These are phyloP conservation scores for Fraxinus pennsylvanica DNA, from an alignment of 257 asterid species.

Conservation along the genomic window DNA sequence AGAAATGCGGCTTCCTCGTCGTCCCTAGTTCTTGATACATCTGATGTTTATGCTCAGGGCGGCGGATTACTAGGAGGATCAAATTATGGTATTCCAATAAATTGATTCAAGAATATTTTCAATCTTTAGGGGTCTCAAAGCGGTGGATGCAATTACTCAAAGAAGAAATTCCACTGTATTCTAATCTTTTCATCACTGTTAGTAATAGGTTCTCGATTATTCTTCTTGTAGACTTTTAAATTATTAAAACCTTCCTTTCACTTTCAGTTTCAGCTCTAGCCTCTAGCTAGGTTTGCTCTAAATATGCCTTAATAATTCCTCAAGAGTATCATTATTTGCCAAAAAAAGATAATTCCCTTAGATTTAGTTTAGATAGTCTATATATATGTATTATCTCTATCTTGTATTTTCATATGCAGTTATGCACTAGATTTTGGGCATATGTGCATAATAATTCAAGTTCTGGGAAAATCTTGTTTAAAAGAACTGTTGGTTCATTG, in stretches of 20 bases:
- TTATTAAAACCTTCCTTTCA: conserved; percentile 14
- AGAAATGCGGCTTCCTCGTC: conserved; percentile 35
- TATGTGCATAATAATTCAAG: conserved; percentile 23
- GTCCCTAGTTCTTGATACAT: conserved; percentile 29
- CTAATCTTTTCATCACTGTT: background rate
- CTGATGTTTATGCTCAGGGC: conserved; percentile 44
- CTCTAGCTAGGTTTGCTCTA: conserved; percentile 22
- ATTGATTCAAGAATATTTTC: conserved; percentile 23
- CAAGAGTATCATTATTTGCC: conserved; percentile 32
- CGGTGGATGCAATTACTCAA: background rate
- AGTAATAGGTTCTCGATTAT: conserved; percentile 22
- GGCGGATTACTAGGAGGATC: conserved; percentile 64
- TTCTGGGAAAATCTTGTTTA: background rate
- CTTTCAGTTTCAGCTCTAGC: conserved; percentile 30
- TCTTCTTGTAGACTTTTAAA: conserved; percentile 15
- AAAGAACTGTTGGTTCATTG: conserved; percentile 3
- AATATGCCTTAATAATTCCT: conserved; percentile 9
- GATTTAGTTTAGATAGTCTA: conserved; percentile 10
- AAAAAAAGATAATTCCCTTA: conserved; percentile 18
- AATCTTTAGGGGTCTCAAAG: background rate
- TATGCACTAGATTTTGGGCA: conserved; percentile 13
- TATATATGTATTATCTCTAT: background rate
- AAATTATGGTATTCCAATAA: conserved; percentile 49
- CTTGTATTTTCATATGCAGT: conserved; percentile 23
- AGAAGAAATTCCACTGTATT: background rate